Evolutionary conservation across 306 rosid species (phyloP).

Genomic region (Rosa chinensis): DNA sequence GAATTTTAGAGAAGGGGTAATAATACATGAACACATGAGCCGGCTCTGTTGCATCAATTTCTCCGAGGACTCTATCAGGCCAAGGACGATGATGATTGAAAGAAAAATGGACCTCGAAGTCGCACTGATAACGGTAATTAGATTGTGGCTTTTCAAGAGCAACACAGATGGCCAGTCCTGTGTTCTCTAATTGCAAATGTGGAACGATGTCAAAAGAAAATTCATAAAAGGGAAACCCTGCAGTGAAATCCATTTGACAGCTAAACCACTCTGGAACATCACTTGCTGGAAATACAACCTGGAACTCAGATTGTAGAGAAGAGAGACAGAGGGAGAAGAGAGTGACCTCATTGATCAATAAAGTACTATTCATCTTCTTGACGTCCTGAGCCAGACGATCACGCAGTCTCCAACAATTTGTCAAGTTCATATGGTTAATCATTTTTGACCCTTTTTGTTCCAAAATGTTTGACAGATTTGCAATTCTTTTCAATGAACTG

Average conservation of each 20-base stretch:
- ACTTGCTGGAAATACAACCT: not conserved
- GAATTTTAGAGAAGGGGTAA: not conserved
- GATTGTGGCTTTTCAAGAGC: not conserved
- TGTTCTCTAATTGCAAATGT: not conserved
- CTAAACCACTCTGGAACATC: not conserved
- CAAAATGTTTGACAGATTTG: not conserved
- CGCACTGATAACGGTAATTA: not conserved
- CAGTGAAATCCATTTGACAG: not conserved
- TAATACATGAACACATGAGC: not conserved
- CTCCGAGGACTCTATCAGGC: not conserved
- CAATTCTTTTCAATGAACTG: not conserved
- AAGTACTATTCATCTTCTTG: not conserved
- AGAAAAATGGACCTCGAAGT: not conserved
- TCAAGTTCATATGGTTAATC: not conserved
- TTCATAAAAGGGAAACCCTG: not conserved
- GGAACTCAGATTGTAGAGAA: not conserved
- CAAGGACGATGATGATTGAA: not conserved
- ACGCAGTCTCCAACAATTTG: not conserved
- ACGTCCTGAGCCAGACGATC: not conserved
- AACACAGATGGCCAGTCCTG: not conserved
- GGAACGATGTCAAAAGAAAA: not conserved
- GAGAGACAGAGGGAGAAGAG: not conserved
- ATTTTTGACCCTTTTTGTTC: not conserved
- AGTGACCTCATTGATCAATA: not conserved
- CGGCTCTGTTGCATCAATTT: not conserved